These are phyloP conservation scores for Gilbertella persicaria DNA, from an alignment of 371 early-diverging fungal genomes.

Conservation along the genomic window DNA sequence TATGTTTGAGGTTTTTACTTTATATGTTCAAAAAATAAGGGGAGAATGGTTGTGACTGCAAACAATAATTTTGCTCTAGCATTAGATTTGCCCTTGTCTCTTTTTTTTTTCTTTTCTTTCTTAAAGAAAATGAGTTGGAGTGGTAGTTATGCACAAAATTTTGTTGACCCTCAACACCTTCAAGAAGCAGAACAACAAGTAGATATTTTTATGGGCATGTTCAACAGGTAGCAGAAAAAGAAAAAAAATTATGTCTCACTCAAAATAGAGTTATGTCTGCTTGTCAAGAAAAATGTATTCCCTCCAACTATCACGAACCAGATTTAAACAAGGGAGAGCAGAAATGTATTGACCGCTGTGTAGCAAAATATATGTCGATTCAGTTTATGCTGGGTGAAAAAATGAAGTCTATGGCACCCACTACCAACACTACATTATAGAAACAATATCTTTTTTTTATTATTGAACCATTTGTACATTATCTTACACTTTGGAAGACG, in stretches of 20 bases:
- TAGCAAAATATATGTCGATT: constrained; percentile 81
- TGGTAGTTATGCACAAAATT: constrained; percentile 42
- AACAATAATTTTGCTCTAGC: too few species aligned
- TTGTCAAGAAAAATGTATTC: constrained; percentile 93
- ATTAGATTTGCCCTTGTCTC: too few species aligned
- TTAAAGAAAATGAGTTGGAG: constrained; percentile 37
- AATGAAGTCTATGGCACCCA: constrained; percentile 53
- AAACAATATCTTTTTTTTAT: neutral
- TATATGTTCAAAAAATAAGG: too few species aligned
- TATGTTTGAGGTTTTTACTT: too few species aligned
- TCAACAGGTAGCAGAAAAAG: constrained; percentile 57
- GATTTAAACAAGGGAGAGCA: constrained; percentile 96
- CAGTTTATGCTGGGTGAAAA: constrained; percentile 73
- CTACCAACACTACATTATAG: constrained; percentile 2
- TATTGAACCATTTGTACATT: neutral
- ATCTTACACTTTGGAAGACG: constrained; percentile 1
- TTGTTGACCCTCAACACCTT: constrained; percentile 66
- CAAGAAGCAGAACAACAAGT: constrained; percentile 79
- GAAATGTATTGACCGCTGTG: constrained; percentile 94
- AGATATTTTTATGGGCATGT: constrained; percentile 78
- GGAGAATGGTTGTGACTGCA: too few species aligned
- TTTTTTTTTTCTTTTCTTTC: neutral
- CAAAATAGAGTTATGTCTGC: constrained; percentile 69
- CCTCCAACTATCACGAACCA: constrained; percentile 78
- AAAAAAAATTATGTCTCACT: neutral